A percentile compares a stretch with the other conserved stretches of the same genome.
These are phyloP conservation scores for Xylaria acuta DNA, from an alignment of 495 filamentous ascomycete genomes.

Conservation along the genomic window DNA sequence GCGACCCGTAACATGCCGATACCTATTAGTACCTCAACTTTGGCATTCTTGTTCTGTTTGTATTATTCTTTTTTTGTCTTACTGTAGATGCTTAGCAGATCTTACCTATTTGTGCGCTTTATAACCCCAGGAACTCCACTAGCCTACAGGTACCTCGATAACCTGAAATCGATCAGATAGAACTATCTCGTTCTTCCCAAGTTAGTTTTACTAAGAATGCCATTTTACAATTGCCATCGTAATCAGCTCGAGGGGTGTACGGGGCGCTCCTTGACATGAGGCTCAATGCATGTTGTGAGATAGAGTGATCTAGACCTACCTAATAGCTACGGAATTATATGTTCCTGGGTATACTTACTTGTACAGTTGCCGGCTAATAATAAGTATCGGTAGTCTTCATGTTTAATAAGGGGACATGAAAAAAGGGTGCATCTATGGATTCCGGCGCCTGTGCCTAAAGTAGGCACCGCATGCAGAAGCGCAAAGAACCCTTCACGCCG, in stretches of 20 bases:
- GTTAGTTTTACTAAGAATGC: background rate
- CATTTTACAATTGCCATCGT: background rate
- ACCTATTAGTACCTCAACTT: no score
- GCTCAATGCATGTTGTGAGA: background rate
- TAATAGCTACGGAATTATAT: background rate
- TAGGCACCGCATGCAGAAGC: background rate
- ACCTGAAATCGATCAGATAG: background rate
- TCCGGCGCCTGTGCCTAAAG: background rate
- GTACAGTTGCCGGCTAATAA: background rate
- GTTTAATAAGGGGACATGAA: background rate
- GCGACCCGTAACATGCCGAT: conserved; percentile 5
- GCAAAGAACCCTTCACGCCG: background rate
- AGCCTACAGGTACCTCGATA: background rate
- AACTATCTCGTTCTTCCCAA: background rate
- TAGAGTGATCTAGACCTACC: background rate
- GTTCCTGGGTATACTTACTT: background rate
- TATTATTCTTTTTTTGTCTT: background rate
- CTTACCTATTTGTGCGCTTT: background rate
- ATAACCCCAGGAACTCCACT: background rate
- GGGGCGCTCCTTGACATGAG: background rate
- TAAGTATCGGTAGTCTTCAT: background rate
- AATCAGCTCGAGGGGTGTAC: background rate
- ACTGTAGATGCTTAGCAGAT: background rate
- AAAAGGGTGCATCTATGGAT: no score
- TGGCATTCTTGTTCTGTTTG: background rate